Evolutionary conservation across 345 rosid species (phyloP).

Genomic region (Euphorbia pulcherrima): DNA sequence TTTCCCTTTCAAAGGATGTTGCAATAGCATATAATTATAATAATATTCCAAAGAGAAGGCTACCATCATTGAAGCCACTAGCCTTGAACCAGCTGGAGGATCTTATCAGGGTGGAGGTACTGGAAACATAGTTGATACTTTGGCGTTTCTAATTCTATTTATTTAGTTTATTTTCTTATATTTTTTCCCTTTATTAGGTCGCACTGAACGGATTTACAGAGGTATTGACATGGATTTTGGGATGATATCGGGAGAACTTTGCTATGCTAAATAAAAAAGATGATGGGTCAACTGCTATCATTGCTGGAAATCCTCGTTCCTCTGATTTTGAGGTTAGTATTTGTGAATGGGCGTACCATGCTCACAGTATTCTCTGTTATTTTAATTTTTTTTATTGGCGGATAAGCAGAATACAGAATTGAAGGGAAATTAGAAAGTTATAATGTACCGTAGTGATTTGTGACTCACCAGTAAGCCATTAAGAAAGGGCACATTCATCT

Average conservation of each 20-base stretch:
- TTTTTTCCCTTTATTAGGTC: constrained; percentile 38
- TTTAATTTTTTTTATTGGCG: neutral
- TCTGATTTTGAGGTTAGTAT: constrained; percentile 96
- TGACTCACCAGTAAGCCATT: neutral
- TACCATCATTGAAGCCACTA: constrained; percentile 59
- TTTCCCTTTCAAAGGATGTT: constrained; percentile 57
- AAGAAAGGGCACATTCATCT: too few species aligned
- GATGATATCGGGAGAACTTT: constrained; percentile 68
- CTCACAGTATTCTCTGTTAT: neutral
- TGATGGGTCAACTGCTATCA: constrained; percentile 51
- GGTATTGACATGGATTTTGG: constrained; percentile 75
- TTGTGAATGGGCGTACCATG: too few species aligned
- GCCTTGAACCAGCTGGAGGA: constrained; percentile 71
- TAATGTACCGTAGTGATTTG: neutral
- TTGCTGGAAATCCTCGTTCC: constrained; percentile 75
- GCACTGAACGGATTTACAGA: constrained; percentile 75
- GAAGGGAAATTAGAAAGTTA: neutral
- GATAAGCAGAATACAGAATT: neutral
- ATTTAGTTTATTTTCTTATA: neutral
- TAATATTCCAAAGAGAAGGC: constrained; percentile 65
- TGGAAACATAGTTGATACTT: neutral
- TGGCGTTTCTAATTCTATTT: neutral
- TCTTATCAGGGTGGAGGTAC: constrained; percentile 77
- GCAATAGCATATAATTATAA: constrained; percentile 94
- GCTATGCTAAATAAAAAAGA: constrained; percentile 60